Evolutionary conservation across 2,329 filamentous ascomycete species (phyloP).

Genomic region (Teratosphaeria zuluensis): DNA sequence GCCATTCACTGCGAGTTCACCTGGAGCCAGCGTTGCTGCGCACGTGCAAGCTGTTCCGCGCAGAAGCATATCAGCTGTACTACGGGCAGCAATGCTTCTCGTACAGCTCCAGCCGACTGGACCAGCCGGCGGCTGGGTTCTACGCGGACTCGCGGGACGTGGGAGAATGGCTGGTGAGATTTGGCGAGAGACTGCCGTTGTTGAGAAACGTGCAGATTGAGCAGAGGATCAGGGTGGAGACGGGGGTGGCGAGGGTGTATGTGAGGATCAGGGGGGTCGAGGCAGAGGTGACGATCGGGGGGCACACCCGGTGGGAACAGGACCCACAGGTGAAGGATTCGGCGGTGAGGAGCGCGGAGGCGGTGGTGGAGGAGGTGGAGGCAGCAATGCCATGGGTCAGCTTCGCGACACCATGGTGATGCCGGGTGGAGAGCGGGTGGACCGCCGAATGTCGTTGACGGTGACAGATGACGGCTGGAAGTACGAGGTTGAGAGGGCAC

Average conservation of each 20-base stretch:
- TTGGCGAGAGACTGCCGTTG: not conserved
- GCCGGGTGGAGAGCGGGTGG: not conserved
- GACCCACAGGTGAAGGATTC: not conserved
- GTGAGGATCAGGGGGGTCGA: not conserved
- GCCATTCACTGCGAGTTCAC: not conserved
- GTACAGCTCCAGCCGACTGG: not conserved
- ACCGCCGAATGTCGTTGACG: too few relatives aligned
- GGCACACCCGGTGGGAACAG: not conserved
- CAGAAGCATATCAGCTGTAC: not conserved
- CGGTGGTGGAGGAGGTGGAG: not conserved
- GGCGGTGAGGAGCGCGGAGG: not conserved
- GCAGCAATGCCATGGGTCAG: not conserved
- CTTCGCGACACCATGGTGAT: not conserved
- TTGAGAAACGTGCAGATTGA: not conserved
- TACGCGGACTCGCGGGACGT: not conserved
- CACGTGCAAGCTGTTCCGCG: not conserved
- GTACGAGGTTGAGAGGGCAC: too few relatives aligned
- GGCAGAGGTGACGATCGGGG: not conserved
- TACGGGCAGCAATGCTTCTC: not conserved
- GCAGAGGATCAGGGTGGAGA: not conserved
- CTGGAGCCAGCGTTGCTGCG: not conserved
- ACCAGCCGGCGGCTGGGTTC: not conserved
- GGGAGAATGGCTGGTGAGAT: not conserved
- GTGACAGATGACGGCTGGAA: too few relatives aligned
- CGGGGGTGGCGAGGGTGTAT: not conserved